Evolutionary conservation across 306 rosid species (phyloP).

Genomic region (Mimosa bimucronata): DNA sequence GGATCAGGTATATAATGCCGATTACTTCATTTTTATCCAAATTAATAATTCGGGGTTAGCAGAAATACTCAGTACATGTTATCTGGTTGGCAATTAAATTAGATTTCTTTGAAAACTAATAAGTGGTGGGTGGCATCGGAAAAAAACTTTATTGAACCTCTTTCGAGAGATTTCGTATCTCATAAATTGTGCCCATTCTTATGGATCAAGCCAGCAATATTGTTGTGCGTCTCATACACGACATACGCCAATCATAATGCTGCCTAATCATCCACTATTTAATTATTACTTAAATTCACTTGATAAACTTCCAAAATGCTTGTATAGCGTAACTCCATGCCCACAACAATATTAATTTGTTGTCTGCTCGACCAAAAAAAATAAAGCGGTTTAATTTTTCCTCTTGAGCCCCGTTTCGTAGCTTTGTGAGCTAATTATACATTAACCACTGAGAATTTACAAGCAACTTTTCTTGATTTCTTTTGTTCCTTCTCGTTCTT

Average conservation of each 20-base stretch:
- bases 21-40: not conserved
- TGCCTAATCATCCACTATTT: conserved; percentile 15
- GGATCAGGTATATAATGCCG: conserved; percentile 38
- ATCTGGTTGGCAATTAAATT: not conserved
- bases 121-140: not conserved
- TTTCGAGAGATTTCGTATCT: not conserved
- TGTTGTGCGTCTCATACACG: not conserved
- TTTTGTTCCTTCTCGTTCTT: not conserved
- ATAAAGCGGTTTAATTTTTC: too few species aligned
- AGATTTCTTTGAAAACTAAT: not conserved
- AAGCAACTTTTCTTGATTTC: not conserved
- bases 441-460: not conserved
- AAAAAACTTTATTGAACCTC: not conserved
- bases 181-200: not conserved
- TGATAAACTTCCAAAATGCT: too few species aligned
- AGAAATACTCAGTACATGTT: not conserved
- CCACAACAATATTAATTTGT: too few species aligned
- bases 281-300: not conserved
- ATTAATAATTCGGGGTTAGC: not conserved
- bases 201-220: not conserved
- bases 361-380: too few species aligned
- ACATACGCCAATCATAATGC: not conserved
- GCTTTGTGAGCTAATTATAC: not conserved
- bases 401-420: not conserved
- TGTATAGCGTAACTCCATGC: too few species aligned